Conservation (phyloP, 768 basidiomycete genomes). For the Daedaleopsis nitida region DNA sequence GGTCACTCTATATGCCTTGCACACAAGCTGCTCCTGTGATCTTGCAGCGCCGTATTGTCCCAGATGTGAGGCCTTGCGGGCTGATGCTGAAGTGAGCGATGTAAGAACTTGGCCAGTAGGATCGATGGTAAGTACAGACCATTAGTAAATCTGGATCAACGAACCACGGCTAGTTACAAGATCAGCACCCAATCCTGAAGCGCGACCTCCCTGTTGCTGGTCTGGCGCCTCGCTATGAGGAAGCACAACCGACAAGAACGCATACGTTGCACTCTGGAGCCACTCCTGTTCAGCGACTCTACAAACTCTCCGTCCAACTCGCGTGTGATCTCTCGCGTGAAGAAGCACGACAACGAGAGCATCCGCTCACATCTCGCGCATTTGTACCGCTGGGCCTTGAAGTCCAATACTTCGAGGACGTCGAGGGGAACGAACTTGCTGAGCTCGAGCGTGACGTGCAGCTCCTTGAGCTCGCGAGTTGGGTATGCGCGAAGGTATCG, state of each 20-base stretch:
- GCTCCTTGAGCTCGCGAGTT: background rate
- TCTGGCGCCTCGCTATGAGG: background rate
- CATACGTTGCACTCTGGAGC: background rate
- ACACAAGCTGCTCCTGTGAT: too few relatives aligned
- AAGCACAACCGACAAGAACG: background rate
- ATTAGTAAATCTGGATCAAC: background rate
- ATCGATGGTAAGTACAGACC: too few relatives aligned
- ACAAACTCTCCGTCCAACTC: background rate
- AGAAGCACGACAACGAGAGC: constrained; percentile 6
- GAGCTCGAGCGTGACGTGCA: background rate
- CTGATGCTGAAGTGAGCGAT: too few relatives aligned
- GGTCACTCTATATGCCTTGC: too few relatives aligned
- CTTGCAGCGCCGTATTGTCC: too few relatives aligned
- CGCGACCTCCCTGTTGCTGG: background rate
- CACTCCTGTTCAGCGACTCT: too few relatives aligned
- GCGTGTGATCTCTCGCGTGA: background rate
- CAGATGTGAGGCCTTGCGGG: too few relatives aligned
- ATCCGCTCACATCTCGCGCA: constrained; percentile 3
- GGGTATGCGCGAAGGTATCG: constrained; percentile 4
- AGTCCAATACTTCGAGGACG: background rate
- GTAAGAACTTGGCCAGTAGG: too few relatives aligned
- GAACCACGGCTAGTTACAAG: background rate
- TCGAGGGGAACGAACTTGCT: constrained; percentile 3
- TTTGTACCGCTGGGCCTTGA: background rate
- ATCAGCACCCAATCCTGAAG: background rate